These are phyloP conservation scores for Ciborinia camelliae DNA, from an alignment of 2,329 filamentous ascomycete genomes.

Conservation along the genomic window DNA sequence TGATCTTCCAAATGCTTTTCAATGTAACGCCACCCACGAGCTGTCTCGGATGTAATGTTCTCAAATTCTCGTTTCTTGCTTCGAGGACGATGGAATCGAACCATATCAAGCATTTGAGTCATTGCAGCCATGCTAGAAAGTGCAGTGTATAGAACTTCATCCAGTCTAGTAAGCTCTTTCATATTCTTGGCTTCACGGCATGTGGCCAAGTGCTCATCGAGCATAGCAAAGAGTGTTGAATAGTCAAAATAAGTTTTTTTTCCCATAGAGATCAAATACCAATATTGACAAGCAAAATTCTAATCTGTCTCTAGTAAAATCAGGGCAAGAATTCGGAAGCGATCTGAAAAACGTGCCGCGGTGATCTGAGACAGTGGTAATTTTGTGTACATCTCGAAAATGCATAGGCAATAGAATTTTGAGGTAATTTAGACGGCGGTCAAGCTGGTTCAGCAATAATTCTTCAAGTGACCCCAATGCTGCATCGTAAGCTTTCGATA, in stretches of 20 bases:
- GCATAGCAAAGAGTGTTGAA: constrained; percentile 10
- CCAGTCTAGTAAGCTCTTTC: constrained; percentile 10
- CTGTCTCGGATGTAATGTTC: background rate
- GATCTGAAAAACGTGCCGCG: background rate
- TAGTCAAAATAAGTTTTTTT: background rate
- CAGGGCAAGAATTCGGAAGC: background rate
- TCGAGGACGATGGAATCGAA: constrained; percentile 13
- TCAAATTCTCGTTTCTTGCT: background rate
- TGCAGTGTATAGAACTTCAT: background rate
- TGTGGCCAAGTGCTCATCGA: constrained; percentile 6
- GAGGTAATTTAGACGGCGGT: background rate
- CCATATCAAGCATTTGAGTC: constrained; percentile 14
- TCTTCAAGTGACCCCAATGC: background rate
- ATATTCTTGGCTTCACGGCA: background rate
- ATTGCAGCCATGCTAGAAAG: constrained; percentile 8
- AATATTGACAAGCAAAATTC: background rate
- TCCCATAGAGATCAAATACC: background rate
- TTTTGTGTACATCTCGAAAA: background rate
- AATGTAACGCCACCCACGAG: background rate
- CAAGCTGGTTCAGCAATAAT: background rate
- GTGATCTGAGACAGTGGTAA: background rate
- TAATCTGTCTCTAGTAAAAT: too few relatives aligned
- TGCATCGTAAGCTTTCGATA: background rate
- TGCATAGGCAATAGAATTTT: background rate
- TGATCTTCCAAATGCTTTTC: background rate